Evolutionary conservation across 768 basidiomycete genomes (phyloP), one percentile per base, ranked within the genome.

Genomic region (Chalciporus pseudorubinellus): DNA sequence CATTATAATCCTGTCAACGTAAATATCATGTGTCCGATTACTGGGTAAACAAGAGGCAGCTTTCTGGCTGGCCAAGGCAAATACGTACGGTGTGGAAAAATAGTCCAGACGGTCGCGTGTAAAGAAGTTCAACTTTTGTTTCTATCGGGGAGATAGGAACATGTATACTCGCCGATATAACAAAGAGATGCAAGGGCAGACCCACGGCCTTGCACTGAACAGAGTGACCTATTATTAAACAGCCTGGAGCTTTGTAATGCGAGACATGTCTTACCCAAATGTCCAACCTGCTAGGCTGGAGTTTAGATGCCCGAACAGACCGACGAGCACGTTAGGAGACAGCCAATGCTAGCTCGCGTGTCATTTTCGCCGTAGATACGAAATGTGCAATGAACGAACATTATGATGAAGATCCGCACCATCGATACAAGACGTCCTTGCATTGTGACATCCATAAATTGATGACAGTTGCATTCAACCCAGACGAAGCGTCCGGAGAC

Each of bases 1-100:
- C 54, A 50, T 50, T 11, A 56, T 36, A 45, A 39, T 26, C 26
- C 5, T 26, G 26, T 26, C 6, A 9, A 26, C 31, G 12, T 8
- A 31, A 31, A 36, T 18, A 36, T 24, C 39, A 54, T 45, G 36
- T 39, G 31, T 52, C 54, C 63, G 63, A 60, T 57, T 43, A 53
- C 59, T 57, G 50, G 60, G 50, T 13, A 11, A 26, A 12, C 34
- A 54, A 56, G 51, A 55, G 53, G 57, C 12, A 57, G 52, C 9
- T 48, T 42, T 50, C 41, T 11, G 41, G 43, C 63, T 48, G 46
- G 43, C 42, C 33, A 43, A 52, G 39, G 29, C 51, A 13, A 51
- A 39, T 59, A 59, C 63, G 57, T 56, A 62, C 47, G n/a, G 14
- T 53, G 45, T 57, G 57, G 52, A 62, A 52, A 55, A 53, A 50